These are phyloP conservation scores for Fragaria nilgerrensis DNA, from an alignment of 306 rosid genomes.

Conservation along the genomic window DNA sequence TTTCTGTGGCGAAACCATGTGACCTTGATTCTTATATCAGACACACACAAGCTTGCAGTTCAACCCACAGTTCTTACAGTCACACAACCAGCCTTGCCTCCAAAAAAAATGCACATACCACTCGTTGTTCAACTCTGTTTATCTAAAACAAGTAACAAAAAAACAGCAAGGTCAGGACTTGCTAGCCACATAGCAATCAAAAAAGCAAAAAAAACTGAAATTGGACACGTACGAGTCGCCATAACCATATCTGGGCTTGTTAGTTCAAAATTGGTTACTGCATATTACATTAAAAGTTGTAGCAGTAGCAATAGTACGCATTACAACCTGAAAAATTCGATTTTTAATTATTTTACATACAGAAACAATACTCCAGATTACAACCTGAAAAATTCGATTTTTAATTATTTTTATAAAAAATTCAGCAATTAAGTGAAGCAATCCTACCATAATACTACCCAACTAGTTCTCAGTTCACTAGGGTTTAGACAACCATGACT, in stretches of 20 bases:
- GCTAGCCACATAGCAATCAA: not conserved
- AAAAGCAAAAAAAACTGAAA: too few species aligned
- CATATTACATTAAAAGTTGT: not conserved
- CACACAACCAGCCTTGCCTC: conserved; percentile 20
- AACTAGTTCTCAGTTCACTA: not conserved
- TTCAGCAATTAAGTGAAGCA: not conserved
- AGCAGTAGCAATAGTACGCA: not conserved
- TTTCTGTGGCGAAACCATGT: conserved; percentile 70
- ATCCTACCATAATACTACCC: not conserved
- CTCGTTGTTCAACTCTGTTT: conserved; percentile 32
- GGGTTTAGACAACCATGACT: not conserved
- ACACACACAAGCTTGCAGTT: conserved; percentile 29
- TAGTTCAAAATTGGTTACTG: not conserved
- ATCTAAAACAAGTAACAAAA: not conserved
- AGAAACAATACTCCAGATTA: not conserved
- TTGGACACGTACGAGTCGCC: not conserved
- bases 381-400: not conserved
- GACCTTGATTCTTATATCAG: conserved; percentile 37
- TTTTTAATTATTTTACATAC: not conserved
- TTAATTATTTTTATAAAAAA: not conserved
- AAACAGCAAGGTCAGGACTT: not conserved
- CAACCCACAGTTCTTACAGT: conserved; percentile 29
- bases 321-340: not conserved
- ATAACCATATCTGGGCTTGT: not conserved
- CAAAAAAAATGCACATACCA: conserved; percentile 24